Evolutionary conservation across 352 stramenopile species (phyloP), one percentile per base, ranked within the genome.

Genomic region (Saprolegnia diclina): DNA sequence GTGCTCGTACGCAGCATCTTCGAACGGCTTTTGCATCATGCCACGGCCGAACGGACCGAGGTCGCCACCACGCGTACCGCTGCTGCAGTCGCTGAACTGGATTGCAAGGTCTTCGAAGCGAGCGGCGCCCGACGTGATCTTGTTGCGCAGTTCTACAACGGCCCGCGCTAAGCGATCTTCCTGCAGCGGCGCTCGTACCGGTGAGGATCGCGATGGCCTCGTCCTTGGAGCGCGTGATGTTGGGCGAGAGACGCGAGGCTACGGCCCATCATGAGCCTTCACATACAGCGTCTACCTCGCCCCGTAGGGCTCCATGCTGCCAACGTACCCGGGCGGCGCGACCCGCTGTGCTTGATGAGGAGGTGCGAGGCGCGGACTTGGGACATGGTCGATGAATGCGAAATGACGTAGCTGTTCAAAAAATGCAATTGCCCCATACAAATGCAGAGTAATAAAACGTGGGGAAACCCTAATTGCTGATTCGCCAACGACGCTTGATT

Each of bases 291-390:
- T 56, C 18, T 61, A 38, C n/a, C 9, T 29, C 77, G 67, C 32
- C 29, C 29, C 29, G 29, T 35, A 35, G 29, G 29, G 29, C 29
- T 35, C 29, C 29, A 35, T 35, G 29, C 29, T 35, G 5, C 76
- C 85, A 24, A 86, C 67, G 56, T 81, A 92, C 84, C 81, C 4
- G 81, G 81, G 48, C 83, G 83, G 62, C 92, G 85, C 64, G 90
- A 97, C 54, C 88, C 89, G 46, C 85, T 91, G 82, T 98, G 93
- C 83, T 98, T 98, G 74, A 98, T 95, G 11, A 98, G 88, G 73
- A 98, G 77, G 76, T 98, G 95, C 70, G 83, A 89, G 37, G 86
- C 88, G 64, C 78, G 77, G 22, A 94, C 83, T 89, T 92, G 83
- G 10, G 63, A 69, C 63, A 69, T 59, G 52, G 13, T 42, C 11